Evolutionary conservation across 2,329 filamentous ascomycete species (phyloP), one percentile per base, ranked within the genome.

Genomic region (Pseudocercospora musae): DNA sequence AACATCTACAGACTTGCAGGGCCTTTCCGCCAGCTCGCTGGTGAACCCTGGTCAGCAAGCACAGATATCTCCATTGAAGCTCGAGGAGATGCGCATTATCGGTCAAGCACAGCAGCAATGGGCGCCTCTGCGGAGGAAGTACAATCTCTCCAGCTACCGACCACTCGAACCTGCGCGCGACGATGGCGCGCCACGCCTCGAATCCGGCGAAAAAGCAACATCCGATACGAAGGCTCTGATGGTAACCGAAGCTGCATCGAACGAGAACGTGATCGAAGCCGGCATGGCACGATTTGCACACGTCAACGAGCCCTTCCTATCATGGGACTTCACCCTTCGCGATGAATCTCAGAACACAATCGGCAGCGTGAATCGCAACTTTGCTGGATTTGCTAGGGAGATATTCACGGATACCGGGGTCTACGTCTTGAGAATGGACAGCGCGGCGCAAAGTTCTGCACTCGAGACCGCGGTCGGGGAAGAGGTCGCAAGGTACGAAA

Each of bases 351-450:
- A 76, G 46, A 76, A 74, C 1, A 73, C 85, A 11, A 81, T 88
- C 58, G 86, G 86, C 46, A 84, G 82, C 1, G 86, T 89, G 3
- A 88, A 87, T 67, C 83, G 86, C 64, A 85, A 87, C 67, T 89
- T 88, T 67, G 78, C 74, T 18, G 86, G 86, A 2, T 87, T 87
- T 70, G 85, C 83, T 1, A 78, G 86, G 11, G 86, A 89, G 66
- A 78, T 88, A 18, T 88, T 89, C 71, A 88, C 86, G 1, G 86
- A 88, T 65, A 88, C 85, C 0, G 86, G 86, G 48, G 83, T 87
- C 0, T 89, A 89, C 69, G 85, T 83, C 7, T 73, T 89, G 15
- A 78, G 86, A 11, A 88, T 89, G 85, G 86, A 89, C 69, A 81
- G 84, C 20, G 85, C 84, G 13, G 78, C 76, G 15, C 76, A 77